Evolutionary conservation across 2,329 filamentous ascomycete species (phyloP).

Genomic region (Apiospora marii): DNA sequence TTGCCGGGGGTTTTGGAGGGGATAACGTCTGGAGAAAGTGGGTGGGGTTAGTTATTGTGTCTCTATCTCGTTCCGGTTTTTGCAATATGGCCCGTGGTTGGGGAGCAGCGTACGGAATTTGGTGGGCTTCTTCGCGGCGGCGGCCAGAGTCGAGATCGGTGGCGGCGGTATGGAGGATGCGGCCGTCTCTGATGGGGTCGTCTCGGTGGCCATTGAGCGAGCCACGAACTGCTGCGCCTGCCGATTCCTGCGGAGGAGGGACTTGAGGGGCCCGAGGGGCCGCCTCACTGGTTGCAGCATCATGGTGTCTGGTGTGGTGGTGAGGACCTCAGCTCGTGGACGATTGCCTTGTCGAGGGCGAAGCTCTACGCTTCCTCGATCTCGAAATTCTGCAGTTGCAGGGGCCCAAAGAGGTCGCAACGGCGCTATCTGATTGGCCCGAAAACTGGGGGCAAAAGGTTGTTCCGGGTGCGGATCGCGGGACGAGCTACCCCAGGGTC

Average conservation of each 20-base stretch:
- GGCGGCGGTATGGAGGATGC: conserved; percentile 27
- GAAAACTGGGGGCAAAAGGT: conserved; percentile 21
- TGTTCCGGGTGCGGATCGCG: conserved; percentile 23
- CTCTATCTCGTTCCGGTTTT: not conserved
- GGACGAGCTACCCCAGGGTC: conserved; percentile 17
- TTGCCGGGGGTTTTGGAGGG: conserved; percentile 41
- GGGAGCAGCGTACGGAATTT: conserved; percentile 11
- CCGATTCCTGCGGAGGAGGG: conserved; percentile 65
- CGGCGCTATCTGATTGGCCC: not conserved
- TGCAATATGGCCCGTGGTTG: not conserved
- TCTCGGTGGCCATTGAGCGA: conserved; percentile 58
- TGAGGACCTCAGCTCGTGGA: not conserved
- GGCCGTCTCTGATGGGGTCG: conserved; percentile 29
- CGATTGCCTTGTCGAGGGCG: conserved; percentile 5
- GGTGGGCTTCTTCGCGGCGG: conserved; percentile 19
- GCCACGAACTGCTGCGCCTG: conserved; percentile 51
- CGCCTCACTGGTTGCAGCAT: conserved; percentile 70
- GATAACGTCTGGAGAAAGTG: conserved; percentile 37
- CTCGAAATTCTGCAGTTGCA: conserved; percentile 21
- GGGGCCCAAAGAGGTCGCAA: not conserved
- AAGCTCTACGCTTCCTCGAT: not conserved
- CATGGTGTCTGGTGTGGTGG: conserved; percentile 46
- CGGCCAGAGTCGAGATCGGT: conserved; percentile 22
- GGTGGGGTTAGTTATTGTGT: not conserved
- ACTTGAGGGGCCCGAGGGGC: conserved; percentile 76